Evolutionary conservation across 179 eudicot species (phyloP), one percentile per base, ranked within the genome.

Genomic region (Beta corolliflora): DNA sequence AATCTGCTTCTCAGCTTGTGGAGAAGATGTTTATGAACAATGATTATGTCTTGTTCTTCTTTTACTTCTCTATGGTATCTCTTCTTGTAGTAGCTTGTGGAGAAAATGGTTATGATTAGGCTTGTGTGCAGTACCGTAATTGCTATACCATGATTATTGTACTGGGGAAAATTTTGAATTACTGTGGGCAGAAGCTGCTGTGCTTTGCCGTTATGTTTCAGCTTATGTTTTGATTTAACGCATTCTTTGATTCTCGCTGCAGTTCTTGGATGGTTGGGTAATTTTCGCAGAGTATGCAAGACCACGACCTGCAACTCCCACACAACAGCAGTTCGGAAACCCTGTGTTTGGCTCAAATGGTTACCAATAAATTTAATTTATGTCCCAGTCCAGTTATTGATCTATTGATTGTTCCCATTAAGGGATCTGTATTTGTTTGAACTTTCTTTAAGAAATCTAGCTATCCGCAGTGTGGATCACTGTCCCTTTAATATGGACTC

Each of bases 261-360:
- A 92, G 97, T 91, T 86, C 84, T 84, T 93, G 86, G 98, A 93
- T 61, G 98, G 98, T 44, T 93, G 98, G 98, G 98, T 93, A 31
- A 93, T 93, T 58, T 93, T 92, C 54, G 94, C 96, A 0, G 98
- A 93, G 82, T 93, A 81, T 78, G 93, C 98, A 44, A 88, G 86
- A 67, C 94, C 96, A 77, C 87, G 92, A 61, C 78, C 89, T 9
- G 67, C 83, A 11, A 90, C 89, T 10, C 75, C 36, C 23, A 3
- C 71, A 15, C 85, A n/a, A 31, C 87, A 77, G 76, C 86, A 72
- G 69, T 79, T 66, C 59, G 85, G 83, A 65, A 79, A 69, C 69
- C 56, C 81, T 61, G 70, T 84, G 21, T 81, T 59, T 48, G 41
- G 68, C 72, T 14, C 73, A 46, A 78, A 48, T 25, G 64, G 77